Conservation (phyloP, 176 grass and related monocot genomes). For the Sorghum bicolor region DNA sequence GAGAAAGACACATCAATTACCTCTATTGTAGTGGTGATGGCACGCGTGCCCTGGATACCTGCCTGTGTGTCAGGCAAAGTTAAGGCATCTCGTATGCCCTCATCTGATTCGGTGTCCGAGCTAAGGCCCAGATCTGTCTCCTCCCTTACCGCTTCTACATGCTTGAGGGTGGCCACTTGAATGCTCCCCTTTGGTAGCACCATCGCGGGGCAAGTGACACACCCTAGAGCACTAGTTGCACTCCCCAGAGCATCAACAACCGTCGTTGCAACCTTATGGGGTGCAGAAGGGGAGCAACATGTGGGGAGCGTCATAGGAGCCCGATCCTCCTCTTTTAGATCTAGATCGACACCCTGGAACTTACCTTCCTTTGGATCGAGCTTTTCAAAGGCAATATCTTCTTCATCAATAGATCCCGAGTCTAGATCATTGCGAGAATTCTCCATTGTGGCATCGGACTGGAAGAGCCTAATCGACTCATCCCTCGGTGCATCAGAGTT, state of each 20-base stretch:
- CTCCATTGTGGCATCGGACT: not conserved
- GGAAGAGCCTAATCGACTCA: not conserved
- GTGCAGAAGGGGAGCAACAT: not conserved
- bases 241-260: not conserved
- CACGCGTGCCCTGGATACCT: not conserved
- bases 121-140: not conserved
- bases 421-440: not conserved
- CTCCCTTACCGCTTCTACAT: not conserved
- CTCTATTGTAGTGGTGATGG: not conserved
- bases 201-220: not conserved
- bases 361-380: not conserved
- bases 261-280: not conserved
- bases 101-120: not conserved
- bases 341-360: not conserved
- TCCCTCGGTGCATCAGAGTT: not conserved
- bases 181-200: not conserved
- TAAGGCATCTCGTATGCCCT: not conserved
- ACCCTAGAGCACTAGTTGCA: too few species aligned
- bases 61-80: too few species aligned
- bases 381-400: not conserved
- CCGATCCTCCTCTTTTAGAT: not conserved
- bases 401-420: not conserved
- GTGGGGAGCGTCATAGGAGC: not conserved
- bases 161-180: not conserved
- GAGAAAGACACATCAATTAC: not conserved